A percentile compares a stretch with the other conserved stretches of the same genome.
phyloP scores from a whole-genome alignment of 805 yeast genomes.

The Candida methanosorbosa region DNA sequence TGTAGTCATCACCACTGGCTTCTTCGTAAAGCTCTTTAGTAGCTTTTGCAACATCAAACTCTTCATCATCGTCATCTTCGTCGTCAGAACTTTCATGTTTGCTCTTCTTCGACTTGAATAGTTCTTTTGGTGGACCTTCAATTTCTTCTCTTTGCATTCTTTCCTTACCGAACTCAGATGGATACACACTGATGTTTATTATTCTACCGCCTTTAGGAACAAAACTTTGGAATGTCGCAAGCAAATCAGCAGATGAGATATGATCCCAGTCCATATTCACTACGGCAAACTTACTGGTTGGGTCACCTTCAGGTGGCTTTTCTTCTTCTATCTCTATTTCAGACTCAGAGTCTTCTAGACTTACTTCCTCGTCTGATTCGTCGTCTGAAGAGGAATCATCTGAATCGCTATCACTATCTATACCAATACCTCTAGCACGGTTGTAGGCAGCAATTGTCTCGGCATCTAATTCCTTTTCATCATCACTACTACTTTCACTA shows the following conservation, averaged over 20 bases:
- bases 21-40: constrained; percentile 71
- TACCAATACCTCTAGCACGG: constrained; percentile 6
- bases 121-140: constrained; percentile 87
- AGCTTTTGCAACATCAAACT: constrained; percentile 42
- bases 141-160: constrained; percentile 82
- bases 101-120: constrained; percentile 47
- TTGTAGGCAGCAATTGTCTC: constrained; percentile 7
- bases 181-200: constrained; percentile 61
- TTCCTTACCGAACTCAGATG: constrained; percentile 90
- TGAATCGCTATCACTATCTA: constrained; percentile 30
- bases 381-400: constrained; percentile 30
- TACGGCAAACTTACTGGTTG: constrained; percentile 74
- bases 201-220: constrained; percentile 71
- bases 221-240: constrained; percentile 84
- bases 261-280: constrained; percentile 98
- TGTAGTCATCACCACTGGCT: constrained; percentile 76
- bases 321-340: constrained; percentile 48
- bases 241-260: constrained; percentile 73
- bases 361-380: constrained; percentile 15
- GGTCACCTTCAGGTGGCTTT: constrained; percentile 81
- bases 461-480: constrained; percentile 9
- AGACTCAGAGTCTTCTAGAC: constrained; percentile 31
- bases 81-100: constrained; percentile 27
- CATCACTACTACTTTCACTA: constrained; percentile 9
- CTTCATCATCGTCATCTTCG: constrained; percentile 35